phyloP scores from a whole-genome alignment of 2,329 filamentous ascomycete genomes.

The Erysiphe pulchra region DNA sequence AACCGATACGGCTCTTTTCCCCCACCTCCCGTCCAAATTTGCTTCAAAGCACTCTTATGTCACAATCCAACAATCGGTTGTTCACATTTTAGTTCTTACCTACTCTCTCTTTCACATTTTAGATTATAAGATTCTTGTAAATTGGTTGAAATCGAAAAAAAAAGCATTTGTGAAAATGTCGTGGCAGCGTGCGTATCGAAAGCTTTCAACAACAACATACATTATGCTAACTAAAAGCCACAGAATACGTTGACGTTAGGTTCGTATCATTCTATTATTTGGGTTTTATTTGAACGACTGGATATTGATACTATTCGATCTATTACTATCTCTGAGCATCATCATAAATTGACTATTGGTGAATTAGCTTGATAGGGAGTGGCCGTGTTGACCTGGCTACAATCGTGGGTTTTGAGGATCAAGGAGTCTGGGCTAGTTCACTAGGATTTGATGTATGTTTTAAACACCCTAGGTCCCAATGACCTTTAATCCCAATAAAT shows the following conservation, averaged over 20 bases:
- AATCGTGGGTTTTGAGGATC: conserved; percentile 59
- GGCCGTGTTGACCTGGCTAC: conserved; percentile 63
- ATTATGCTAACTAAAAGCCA: conserved; percentile 5
- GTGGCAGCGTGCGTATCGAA: conserved; percentile 38
- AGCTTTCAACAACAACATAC: conserved; percentile 9
- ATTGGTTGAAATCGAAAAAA: too few species aligned
- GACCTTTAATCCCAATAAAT: neutral
- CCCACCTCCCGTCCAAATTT: too few species aligned
- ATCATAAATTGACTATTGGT: conserved; percentile 6
- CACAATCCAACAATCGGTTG: too few species aligned
- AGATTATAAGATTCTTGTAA: too few species aligned
- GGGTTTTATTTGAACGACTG: too few species aligned
- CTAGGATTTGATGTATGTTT: conserved; percentile 28
- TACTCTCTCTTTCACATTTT: too few species aligned
- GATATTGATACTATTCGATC: neutral
- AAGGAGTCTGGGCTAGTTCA: conserved; percentile 53
- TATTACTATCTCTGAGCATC: neutral
- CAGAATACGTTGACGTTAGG: conserved; percentile 37
- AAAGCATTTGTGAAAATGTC: conserved; percentile 27
- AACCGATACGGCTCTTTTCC: too few species aligned
- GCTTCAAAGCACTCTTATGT: too few species aligned
- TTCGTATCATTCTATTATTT: conserved; percentile 13
- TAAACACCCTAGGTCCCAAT: neutral
- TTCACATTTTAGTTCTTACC: too few species aligned
- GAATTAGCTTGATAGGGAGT: conserved; percentile 46